These are phyloP conservation scores for Thalassiosira livingstoniorum DNA, from an alignment of 352 stramenopile species.

Conservation along the genomic window DNA sequence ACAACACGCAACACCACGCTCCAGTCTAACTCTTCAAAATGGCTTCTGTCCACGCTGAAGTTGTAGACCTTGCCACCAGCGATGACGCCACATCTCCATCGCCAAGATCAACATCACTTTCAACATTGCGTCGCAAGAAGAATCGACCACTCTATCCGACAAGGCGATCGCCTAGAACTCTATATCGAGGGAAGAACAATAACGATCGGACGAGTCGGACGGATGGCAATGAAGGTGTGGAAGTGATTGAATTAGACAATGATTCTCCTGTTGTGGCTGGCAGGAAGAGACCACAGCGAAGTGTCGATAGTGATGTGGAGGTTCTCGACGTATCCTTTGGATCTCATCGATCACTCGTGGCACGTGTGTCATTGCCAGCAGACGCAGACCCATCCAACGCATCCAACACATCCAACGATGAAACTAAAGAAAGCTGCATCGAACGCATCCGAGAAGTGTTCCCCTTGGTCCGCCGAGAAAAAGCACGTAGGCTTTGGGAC, in stretches of 20 bases:
- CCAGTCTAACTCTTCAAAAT: no score
- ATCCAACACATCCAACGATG: not conserved
- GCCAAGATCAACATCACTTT: not conserved
- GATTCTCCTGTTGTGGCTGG: not conserved
- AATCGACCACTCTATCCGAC: not conserved
- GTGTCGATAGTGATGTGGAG: not conserved
- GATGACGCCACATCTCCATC: not conserved
- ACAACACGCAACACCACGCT: no score
- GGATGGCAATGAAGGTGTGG: not conserved
- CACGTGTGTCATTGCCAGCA: not conserved
- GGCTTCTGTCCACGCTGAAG: not conserved
- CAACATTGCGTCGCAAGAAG: not conserved
- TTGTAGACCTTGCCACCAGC: not conserved
- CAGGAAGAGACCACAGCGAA: not conserved
- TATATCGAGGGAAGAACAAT: not conserved
- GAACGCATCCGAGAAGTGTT: conserved; percentile 50
- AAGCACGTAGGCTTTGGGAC: conserved; percentile 20
- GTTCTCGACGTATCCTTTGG: not conserved
- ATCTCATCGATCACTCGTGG: not conserved
- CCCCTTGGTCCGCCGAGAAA: conserved; percentile 27
- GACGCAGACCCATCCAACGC: not conserved
- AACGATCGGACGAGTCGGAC: no score
- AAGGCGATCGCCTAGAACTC: not conserved
- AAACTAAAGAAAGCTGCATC: conserved; percentile 10
- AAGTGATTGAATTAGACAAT: not conserved